phyloP scores from a whole-genome alignment of 2,329 filamentous ascomycete species.

The Akanthomyces lecanii region DNA sequence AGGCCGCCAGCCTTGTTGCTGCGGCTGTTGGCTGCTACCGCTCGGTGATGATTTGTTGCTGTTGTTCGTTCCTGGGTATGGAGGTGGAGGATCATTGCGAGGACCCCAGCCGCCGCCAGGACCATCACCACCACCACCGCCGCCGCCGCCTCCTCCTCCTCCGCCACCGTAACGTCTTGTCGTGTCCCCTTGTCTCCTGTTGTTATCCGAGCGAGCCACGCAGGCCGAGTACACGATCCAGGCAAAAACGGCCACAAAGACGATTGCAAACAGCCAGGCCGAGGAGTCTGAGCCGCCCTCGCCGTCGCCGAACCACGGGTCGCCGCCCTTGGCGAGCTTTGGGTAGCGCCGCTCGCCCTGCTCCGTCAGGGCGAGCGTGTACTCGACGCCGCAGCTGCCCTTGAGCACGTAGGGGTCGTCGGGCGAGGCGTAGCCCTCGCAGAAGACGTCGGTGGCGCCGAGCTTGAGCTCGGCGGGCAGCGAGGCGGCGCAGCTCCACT shows the following conservation, averaged over 20 bases:
- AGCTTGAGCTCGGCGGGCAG: conserved; percentile 63
- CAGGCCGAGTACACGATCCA: conserved; percentile 61
- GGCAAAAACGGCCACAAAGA: conserved; percentile 56
- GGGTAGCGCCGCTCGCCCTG: conserved; percentile 70
- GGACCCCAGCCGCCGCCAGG: conserved; percentile 29
- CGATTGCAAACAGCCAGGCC: conserved; percentile 51
- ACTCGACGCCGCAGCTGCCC: conserved; percentile 91
- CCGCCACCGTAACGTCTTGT: conserved; percentile 30
- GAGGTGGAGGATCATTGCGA: conserved; percentile 50
- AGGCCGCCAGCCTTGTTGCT: conserved; percentile 22
- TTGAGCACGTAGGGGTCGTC: conserved; percentile 85
- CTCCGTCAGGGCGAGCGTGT: conserved; percentile 73
- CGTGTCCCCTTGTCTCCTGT: neutral
- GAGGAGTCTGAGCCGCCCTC: conserved; percentile 30
- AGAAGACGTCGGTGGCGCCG: conserved; percentile 83
- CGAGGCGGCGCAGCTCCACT: conserved; percentile 78
- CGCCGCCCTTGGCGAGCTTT: conserved; percentile 38
- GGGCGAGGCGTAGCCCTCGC: conserved; percentile 75
- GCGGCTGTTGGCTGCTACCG: conserved; percentile 33
- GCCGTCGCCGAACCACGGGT: conserved; percentile 32
- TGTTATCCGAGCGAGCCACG: conserved; percentile 21
- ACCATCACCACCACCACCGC: conserved; percentile 33
- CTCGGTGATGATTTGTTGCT: conserved; percentile 25
- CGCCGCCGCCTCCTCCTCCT: conserved; percentile 36
- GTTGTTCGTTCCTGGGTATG: conserved; percentile 37